Percentiles rank a stretch among this genome's conserved stretches.
phyloP scores from a whole-genome alignment of 2,329 filamentous ascomycete genomes.

The Aspergillus fumigatus region DNA sequence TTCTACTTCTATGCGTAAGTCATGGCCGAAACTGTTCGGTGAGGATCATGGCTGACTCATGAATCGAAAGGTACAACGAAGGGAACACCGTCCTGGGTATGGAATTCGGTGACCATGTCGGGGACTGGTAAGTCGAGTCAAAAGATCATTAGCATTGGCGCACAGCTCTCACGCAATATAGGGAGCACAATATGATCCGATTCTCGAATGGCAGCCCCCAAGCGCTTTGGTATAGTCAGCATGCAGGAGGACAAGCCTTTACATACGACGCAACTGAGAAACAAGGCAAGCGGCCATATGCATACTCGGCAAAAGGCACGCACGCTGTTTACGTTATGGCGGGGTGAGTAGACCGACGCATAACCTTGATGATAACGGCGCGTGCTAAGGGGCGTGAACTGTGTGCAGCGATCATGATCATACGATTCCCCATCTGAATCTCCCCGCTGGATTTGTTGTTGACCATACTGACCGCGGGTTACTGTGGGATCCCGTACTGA shows the following conservation, averaged over 20 bases:
- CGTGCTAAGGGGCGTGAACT: not conserved
- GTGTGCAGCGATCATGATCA: slow-evolving; percentile 54
- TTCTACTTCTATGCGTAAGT: slow-evolving; percentile 57
- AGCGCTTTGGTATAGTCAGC: slow-evolving; percentile 60
- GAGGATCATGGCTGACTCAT: not conserved
- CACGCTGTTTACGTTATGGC: slow-evolving; percentile 61
- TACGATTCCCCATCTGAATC: slow-evolving; percentile 56
- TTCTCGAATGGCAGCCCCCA: slow-evolving; percentile 54
- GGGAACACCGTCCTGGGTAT: slow-evolving; percentile 48
- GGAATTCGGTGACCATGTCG: slow-evolving; percentile 58
- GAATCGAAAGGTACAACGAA: slow-evolving; percentile 43
- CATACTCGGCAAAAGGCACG: slow-evolving; percentile 56
- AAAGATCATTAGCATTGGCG: not conserved
- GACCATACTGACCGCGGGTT: slow-evolving; percentile 53
- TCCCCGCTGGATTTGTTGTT: slow-evolving; percentile 50
- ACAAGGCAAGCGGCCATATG: slow-evolving; percentile 49
- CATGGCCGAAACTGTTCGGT: not conserved
- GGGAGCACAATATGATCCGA: slow-evolving; percentile 65
- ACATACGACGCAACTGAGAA: slow-evolving; percentile 54
- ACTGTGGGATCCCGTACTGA: slow-evolving; percentile 57
- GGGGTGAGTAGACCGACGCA: slow-evolving; percentile 33
- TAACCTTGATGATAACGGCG: not conserved
- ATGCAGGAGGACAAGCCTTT: slow-evolving; percentile 60
- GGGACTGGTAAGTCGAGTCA: slow-evolving; percentile 49
- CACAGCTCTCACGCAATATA: slow-evolving; percentile 14